These are phyloP conservation scores for Sclerotinia minor DNA, from an alignment of 2,329 filamentous ascomycete species.

Conservation along the genomic window DNA sequence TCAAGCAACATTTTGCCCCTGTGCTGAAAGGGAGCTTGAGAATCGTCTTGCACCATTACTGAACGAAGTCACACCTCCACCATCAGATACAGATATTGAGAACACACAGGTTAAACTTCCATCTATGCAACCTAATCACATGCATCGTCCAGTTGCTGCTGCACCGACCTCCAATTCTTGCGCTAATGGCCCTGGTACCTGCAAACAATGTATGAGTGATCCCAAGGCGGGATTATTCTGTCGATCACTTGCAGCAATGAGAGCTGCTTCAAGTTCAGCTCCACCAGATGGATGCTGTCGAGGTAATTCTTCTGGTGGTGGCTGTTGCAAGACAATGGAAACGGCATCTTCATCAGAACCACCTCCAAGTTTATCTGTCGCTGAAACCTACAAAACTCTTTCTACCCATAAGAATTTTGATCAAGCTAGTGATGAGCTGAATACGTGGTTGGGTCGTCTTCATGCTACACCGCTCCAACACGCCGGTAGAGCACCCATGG, in stretches of 20 bases:
- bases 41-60: conserved; percentile 47
- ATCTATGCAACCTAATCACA: conserved; percentile 43
- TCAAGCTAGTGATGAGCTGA: conserved; percentile 70
- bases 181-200: conserved; percentile 70
- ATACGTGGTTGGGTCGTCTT: conserved; percentile 74
- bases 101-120: conserved; percentile 63
- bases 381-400: conserved; percentile 76
- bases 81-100: conserved; percentile 55
- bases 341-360: conserved; percentile 37
- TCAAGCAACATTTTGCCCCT: conserved; percentile 79
- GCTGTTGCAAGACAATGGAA: conserved; percentile 58
- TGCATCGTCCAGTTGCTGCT: conserved; percentile 38
- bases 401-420: conserved; percentile 76
- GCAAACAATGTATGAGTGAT: conserved; percentile 74
- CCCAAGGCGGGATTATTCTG: conserved; percentile 82
- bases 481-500: conserved; percentile 58
- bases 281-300: conserved; percentile 60
- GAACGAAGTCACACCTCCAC: conserved; percentile 53
- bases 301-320: conserved; percentile 57
- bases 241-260: conserved; percentile 70
- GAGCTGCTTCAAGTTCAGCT: conserved; percentile 35
- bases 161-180: conserved; percentile 36
- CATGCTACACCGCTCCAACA: conserved; percentile 53
- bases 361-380: conserved; percentile 62
- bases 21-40: conserved; percentile 50